Base-by-base conservation (phyloP, 106 monocot species). In the Chionographis japonica region DNA sequence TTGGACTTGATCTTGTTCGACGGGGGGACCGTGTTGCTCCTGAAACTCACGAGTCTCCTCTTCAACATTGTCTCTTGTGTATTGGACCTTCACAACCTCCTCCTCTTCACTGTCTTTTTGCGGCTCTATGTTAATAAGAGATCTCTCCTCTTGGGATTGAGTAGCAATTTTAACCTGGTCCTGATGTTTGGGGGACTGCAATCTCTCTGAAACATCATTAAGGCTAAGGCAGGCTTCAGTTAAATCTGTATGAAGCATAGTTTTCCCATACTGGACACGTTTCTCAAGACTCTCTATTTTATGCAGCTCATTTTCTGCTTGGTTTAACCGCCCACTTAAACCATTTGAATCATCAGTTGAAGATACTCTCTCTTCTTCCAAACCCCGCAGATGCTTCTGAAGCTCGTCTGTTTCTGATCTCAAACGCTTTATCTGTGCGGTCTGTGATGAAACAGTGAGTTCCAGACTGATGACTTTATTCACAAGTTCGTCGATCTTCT, bases 401-500 rank as follows among this genome's bases (percentile, higher is more conserved):
- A 82, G 54, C 27, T 63, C 78, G 54, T 70, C 69, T 41, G 74
- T 69, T 59, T 82, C 82, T 1, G 19, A 27, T 65, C 72, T 77
- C 41, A 90, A 46, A 40, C 69, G 69, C 37, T 75, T 53, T 50
- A 90, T 86, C 54, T 83, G 83, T 38, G 80, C 72, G 11, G 62
- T 80, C 72, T 83, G 86, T 2, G 90, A 86, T 50, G 90, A 78
- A 72, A 70, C 72, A 18, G 68, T 69, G 6, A 75, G 52, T 61
- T 90, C 90, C 63, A 86, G 72, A 13, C n/a, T 54, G 13, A 86
- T 63, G 13, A 90, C 80, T 65, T 85, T 83, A 56, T 68, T 60
- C 2, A 85, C 86, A 52, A 90, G 63, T 52, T 83, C 86, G 53
- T 93, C 80, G 18, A 93, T 84, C 66, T 81, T 83, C 57, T 83